These are phyloP conservation scores for Nigrospora osmanthi DNA, from an alignment of 2,329 filamentous ascomycete genomes.

Conservation along the genomic window DNA sequence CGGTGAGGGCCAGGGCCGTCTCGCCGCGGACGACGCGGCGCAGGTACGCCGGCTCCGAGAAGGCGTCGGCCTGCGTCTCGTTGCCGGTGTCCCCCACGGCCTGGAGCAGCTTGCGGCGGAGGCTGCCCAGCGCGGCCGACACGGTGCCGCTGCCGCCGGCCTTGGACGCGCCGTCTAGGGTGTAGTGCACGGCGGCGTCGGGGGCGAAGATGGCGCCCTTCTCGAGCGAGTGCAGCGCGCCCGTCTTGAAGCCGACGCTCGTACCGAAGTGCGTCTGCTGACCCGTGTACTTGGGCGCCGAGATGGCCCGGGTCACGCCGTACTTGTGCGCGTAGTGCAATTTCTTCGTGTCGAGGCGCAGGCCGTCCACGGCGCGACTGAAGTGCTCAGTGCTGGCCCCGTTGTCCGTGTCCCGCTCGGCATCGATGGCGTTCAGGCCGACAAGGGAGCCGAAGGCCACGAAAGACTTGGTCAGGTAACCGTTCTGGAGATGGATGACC, in stretches of 20 bases:
- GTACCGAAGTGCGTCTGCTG: slow-evolving; percentile 43
- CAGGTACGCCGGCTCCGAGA: slow-evolving; percentile 42
- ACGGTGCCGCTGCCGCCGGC: slow-evolving; percentile 34
- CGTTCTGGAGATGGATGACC: slow-evolving; percentile 44
- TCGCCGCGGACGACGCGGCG: slow-evolving; percentile 45
- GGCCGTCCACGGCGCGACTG: slow-evolving; percentile 50
- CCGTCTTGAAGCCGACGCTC: slow-evolving; percentile 50
- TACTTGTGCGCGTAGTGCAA: slow-evolving; percentile 43
- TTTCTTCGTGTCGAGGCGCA: slow-evolving; percentile 48
- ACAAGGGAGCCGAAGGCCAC: slow-evolving; percentile 51
- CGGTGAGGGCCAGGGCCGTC: slow-evolving; percentile 47
- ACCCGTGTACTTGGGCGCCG: slow-evolving; percentile 40
- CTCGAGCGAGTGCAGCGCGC: slow-evolving; percentile 36
- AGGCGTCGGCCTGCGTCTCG: slow-evolving; percentile 28
- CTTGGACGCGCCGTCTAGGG: slow-evolving; percentile 40
- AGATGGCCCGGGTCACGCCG: slow-evolving; percentile 51
- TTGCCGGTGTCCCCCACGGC: slow-evolving; percentile 33
- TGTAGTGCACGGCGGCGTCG: slow-evolving; percentile 52
- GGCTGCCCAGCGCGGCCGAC: slow-evolving; percentile 41
- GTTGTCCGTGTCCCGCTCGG: slow-evolving; percentile 46
- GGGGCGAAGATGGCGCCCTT: slow-evolving; percentile 42
- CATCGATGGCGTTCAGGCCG: slow-evolving; percentile 56
- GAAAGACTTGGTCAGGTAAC: slow-evolving; percentile 52
- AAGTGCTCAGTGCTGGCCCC: slow-evolving; percentile 39
- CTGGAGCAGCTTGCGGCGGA: slow-evolving; percentile 46